phyloP scores from a whole-genome alignment of 2,329 filamentous ascomycete genomes.

The Exophiala spinifera region DNA sequence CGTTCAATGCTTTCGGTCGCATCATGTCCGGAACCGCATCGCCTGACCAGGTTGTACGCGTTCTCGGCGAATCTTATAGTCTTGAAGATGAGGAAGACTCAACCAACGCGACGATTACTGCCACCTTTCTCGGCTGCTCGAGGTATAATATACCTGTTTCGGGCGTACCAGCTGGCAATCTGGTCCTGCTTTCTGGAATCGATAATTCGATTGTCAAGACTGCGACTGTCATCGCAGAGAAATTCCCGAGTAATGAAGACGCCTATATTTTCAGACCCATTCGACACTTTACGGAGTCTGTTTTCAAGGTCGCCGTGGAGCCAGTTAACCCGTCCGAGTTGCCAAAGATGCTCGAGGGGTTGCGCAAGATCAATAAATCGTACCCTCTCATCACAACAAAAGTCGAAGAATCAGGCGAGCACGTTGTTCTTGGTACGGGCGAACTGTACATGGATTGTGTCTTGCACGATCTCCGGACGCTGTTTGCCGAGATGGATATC shows the following conservation, averaged over 20 bases:
- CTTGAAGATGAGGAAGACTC: constrained; percentile 98
- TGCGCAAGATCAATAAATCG: constrained; percentile 96
- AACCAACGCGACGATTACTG: constrained; percentile 76
- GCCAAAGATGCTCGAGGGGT: constrained; percentile 96
- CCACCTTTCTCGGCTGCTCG: constrained; percentile 88
- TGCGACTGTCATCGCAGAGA: constrained; percentile 79
- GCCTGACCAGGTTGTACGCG: constrained; percentile 77
- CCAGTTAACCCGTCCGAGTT: constrained; percentile 97
- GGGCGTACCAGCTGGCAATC: constrained; percentile 89
- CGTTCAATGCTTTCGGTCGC: constrained; percentile 84
- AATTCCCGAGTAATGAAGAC: constrained; percentile 81
- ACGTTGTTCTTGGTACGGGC: constrained; percentile 89
- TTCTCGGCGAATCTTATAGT: constrained; percentile 92
- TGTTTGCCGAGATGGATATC: constrained; percentile 99
- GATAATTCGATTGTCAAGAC: constrained; percentile 99
- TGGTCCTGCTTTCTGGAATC: constrained; percentile 85
- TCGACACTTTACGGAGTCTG: constrained; percentile 92
- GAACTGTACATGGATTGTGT: constrained; percentile 99
- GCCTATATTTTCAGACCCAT: constrained; percentile 94
- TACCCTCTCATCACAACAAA: constrained; percentile 95
- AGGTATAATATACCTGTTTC: constrained; percentile 89
- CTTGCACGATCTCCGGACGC: constrained; percentile 81
- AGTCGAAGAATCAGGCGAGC: constrained; percentile 96
- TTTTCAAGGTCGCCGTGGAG: constrained; percentile 96
- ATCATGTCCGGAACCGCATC: constrained; percentile 89